Evolutionary conservation across 352 stramenopile species (phyloP).

Genomic region (Phytopythium oedochilum): DNA sequence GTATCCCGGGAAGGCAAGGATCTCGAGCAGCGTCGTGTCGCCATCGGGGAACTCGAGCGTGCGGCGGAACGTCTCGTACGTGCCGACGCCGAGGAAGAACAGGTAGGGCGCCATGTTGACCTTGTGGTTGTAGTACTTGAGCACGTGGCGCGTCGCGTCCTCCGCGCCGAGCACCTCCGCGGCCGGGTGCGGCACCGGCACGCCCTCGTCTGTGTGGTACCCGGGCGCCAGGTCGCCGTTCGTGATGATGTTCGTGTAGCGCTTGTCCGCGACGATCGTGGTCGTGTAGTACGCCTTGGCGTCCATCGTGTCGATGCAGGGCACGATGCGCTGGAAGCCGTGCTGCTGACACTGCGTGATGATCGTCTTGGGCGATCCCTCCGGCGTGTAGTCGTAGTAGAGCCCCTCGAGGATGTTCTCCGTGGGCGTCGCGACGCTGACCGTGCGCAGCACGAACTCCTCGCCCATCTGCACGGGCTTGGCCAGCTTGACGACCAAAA

Average conservation of each 20-base stretch:
- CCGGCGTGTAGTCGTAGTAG: constrained; percentile 76
- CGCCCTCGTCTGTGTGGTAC: constrained; percentile 51
- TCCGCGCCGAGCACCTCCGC: constrained; percentile 42
- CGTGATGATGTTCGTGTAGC: constrained; percentile 81
- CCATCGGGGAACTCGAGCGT: constrained; percentile 73
- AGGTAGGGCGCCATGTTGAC: constrained; percentile 84
- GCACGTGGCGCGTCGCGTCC: constrained; percentile 51
- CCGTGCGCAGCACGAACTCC: constrained; percentile 66
- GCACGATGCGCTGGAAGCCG: constrained; percentile 74
- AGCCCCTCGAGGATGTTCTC: constrained; percentile 77
- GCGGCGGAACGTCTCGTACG: constrained; percentile 70
- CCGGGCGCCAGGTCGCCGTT: constrained; percentile 69
- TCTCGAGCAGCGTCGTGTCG: constrained; percentile 66
- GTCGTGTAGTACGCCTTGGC: constrained; percentile 81
- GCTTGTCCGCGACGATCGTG: constrained; percentile 63
- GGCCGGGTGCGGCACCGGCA: constrained; percentile 54
- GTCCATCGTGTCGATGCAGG: constrained; percentile 78
- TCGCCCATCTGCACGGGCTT: constrained; percentile 47
- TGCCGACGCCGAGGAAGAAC: constrained; percentile 75
- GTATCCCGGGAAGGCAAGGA: constrained; percentile 64
- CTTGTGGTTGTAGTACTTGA: constrained; percentile 83
- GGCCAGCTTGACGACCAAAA: constrained; percentile 55
- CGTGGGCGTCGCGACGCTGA: constrained; percentile 57
- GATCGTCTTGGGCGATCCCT: constrained; percentile 65
- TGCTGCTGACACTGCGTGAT: constrained; percentile 84